Percentiles rank a stretch among this genome's conserved stretches.
phyloP scores from a whole-genome alignment of 768 basidiomycete genomes.

The Pilatotrama ljubarskyi region DNA sequence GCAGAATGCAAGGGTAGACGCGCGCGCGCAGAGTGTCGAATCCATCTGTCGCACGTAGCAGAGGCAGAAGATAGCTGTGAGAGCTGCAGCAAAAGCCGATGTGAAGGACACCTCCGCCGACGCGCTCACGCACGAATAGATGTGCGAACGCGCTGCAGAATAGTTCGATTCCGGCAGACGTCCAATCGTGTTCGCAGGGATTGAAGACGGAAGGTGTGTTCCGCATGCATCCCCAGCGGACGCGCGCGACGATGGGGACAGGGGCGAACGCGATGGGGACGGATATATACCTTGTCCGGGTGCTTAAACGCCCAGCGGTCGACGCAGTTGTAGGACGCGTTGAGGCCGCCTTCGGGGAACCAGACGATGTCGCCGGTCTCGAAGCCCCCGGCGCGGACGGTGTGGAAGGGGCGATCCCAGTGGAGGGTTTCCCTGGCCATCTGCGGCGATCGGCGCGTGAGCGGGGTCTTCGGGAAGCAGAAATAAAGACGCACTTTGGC shows the following conservation, averaged over 20 bases:
- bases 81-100: no score
- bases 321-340: slow-evolving; percentile 96
- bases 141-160: not conserved
- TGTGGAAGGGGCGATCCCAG: slow-evolving; percentile 90
- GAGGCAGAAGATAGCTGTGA: no score
- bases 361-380: slow-evolving; percentile 85
- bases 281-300: slow-evolving; percentile 64
- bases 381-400: slow-evolving; percentile 82
- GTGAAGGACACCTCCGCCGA: no score
- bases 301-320: slow-evolving; percentile 93
- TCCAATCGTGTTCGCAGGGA: not conserved
- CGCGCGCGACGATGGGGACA: not conserved
- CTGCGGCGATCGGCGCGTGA: slow-evolving; percentile 34
- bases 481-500: slow-evolving; percentile 50
- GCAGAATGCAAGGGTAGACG: no score
- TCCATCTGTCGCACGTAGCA: no score
- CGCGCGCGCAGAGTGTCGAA: no score
- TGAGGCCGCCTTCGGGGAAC: slow-evolving; percentile 95
- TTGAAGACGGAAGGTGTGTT: slow-evolving; percentile 6
- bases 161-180: not conserved
- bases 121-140: not conserved
- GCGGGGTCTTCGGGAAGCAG: slow-evolving; percentile 4
- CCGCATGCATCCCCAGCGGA: slow-evolving; percentile 1
- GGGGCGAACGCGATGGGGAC: not conserved
- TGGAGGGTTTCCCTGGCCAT: slow-evolving; percentile 73